Evolutionary conservation across 1,284 basidiomycete species (phyloP), one percentile per base, ranked within the genome.

Genomic region (Leccinum angustisporum): DNA sequence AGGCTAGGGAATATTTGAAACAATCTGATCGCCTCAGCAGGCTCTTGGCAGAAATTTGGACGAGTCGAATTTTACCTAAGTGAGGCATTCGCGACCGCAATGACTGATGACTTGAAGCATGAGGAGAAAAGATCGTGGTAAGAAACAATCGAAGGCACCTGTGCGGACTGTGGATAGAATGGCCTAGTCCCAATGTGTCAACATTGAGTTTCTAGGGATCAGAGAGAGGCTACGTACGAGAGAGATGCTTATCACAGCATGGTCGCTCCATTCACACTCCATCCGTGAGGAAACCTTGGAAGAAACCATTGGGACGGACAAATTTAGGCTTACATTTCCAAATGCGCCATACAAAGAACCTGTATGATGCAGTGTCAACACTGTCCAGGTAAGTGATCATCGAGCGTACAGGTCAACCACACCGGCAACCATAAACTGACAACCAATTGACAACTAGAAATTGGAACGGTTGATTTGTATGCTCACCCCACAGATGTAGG

Each of bases 261-360:
- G 56, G 4, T 58, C 56, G 50, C 64, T 63, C 54, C 54, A 56
- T 65, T 53, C 33, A 11, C 16, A 27, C 6, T 33, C 18, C 14
- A 8, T 4, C 1, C 10, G 40, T 57, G 4, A 59, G 18, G 7
- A 25, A 11, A 38, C n/a, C 25, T 31, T 16, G 11, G 6, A 58
- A 58, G 4, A 58, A 58, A 1, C 6, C n/a, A 52, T 53, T 8
- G 30, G 3, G 1, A 30, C 6, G n/a, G 1, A 10, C 21, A n/a
- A 51, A 56, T 14, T 16, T 34, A 9, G 34, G 8, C 63, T 52
- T 54, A 64, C 63, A 36, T 55, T 57, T 48, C 63, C 63, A 64
- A 27, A 64, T 61, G 31, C 63, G 63, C 63, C 63, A 64, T 27
- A 64, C 38, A 10, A 65, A 61, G 52, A 64, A 57, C 25, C 58